A percentile compares a stretch with the other conserved stretches of the same genome.
These are phyloP conservation scores for Penicillium griseofulvum DNA, from an alignment of 2,329 filamentous ascomycete species.

Conservation along the genomic window DNA sequence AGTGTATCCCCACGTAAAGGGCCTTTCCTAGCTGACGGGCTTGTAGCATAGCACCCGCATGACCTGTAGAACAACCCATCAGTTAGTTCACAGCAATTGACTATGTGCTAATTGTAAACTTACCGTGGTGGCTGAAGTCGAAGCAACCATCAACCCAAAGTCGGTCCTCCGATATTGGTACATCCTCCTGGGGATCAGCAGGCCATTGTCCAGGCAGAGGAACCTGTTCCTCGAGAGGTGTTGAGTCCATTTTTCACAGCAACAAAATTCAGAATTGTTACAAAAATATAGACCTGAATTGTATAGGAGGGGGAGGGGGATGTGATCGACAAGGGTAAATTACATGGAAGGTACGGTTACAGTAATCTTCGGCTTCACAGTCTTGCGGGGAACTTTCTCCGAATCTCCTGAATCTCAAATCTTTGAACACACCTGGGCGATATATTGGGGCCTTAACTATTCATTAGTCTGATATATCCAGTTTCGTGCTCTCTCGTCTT, in stretches of 20 bases:
- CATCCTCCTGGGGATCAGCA: slow-evolving; percentile 62
- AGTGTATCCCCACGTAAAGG: slow-evolving; percentile 89
- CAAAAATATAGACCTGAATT: background rate
- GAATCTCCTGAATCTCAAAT: background rate
- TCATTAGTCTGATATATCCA: background rate
- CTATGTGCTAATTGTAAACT: slow-evolving; percentile 16
- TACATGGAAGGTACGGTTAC: slow-evolving; percentile 2
- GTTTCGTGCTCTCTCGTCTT: background rate
- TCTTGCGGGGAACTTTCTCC: slow-evolving; percentile 8
- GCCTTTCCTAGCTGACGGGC: slow-evolving; percentile 86
- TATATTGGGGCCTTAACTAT: background rate
- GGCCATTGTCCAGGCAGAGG: slow-evolving; percentile 60
- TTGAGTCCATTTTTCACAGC: slow-evolving; percentile 11
- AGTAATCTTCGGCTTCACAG: slow-evolving; percentile 1
- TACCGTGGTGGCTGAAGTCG: slow-evolving; percentile 97
- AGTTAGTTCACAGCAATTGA: slow-evolving; percentile 11
- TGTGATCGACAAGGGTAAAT: slow-evolving; percentile 7
- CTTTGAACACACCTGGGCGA: background rate
- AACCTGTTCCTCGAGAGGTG: slow-evolving; percentile 37
- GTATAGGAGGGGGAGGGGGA: slow-evolving; percentile 2
- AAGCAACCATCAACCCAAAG: slow-evolving; percentile 99
- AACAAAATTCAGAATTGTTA: background rate
- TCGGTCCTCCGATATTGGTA: slow-evolving; percentile 62
- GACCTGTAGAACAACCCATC: slow-evolving; percentile 55
- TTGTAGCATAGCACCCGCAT: slow-evolving; percentile 95